Evolutionary conservation across 345 rosid genomes (phyloP).

Genomic region (Gossypium thurberi): DNA sequence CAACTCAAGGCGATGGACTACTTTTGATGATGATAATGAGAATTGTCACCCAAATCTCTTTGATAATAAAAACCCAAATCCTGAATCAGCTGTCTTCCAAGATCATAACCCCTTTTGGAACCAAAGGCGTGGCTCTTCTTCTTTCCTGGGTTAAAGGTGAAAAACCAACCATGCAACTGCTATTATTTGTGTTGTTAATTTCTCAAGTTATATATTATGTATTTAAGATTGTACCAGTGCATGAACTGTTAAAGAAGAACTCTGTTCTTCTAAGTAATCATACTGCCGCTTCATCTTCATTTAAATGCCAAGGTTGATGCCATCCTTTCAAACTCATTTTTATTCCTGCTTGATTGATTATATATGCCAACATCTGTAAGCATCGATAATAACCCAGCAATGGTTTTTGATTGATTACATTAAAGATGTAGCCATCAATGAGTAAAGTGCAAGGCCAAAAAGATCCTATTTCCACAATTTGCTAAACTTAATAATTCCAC

Average conservation of each 20-base stretch:
- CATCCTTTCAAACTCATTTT: too few species aligned
- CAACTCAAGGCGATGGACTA: conserved; percentile 49
- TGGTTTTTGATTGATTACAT: background rate
- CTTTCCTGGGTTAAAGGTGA: background rate
- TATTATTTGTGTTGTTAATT: background rate
- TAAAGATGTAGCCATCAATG: background rate
- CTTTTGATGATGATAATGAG: conserved; percentile 55
- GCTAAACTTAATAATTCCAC: background rate
- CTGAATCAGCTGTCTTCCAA: conserved; percentile 17
- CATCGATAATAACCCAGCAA: background rate
- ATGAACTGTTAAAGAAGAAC: background rate
- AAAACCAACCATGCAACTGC: background rate
- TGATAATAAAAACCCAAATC: conserved; percentile 12
- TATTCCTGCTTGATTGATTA: background rate
- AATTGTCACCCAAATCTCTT: conserved; percentile 57
- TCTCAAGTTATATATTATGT: background rate
- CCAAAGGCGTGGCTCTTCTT: conserved; percentile 14
- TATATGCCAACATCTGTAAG: background rate
- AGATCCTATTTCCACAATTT: background rate
- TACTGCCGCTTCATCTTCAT: background rate
- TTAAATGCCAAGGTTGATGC: background rate
- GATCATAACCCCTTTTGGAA: conserved; percentile 29
- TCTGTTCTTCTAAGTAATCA: background rate
- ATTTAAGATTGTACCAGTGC: background rate
- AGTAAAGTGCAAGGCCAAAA: background rate